Evolutionary conservation across 2,329 filamentous ascomycete species (phyloP).

Genomic region (Ceratocystis variospora): DNA sequence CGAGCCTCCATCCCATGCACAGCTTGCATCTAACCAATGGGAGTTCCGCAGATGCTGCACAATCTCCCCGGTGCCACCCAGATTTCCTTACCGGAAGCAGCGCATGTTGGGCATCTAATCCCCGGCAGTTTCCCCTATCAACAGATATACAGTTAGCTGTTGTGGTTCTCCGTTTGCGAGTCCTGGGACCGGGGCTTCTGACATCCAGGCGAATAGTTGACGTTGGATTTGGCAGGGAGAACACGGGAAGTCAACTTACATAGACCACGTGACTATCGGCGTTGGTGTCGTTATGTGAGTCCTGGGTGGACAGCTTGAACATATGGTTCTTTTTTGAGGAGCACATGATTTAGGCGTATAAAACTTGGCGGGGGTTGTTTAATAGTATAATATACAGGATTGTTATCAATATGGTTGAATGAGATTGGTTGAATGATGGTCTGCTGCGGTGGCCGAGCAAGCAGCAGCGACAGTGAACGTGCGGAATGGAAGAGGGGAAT

Average conservation of each 20-base stretch:
- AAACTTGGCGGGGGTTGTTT: too few relatives aligned
- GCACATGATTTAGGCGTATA: background rate
- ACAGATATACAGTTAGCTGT: background rate
- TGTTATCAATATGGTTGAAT: background rate
- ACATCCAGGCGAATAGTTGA: background rate
- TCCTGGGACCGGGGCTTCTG: too few relatives aligned
- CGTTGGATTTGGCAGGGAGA: background rate
- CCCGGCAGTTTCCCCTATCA: constrained; percentile 30
- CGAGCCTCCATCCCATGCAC: background rate
- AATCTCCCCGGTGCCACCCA: constrained; percentile 42
- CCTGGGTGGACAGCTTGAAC: background rate
- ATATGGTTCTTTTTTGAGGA: background rate
- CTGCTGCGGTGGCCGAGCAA: background rate
- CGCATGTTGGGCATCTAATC: constrained; percentile 39
- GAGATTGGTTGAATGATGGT: background rate
- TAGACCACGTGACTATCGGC: background rate
- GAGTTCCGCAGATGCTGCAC: constrained; percentile 39
- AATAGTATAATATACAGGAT: background rate
- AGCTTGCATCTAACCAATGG: constrained; percentile 24
- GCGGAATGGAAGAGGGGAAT: background rate
- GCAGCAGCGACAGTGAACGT: background rate
- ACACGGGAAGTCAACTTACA: background rate
- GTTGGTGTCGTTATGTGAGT: background rate
- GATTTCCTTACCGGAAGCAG: constrained; percentile 35
- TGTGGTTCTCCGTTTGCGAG: background rate